phyloP scores from a whole-genome alignment of 169 alveolate species.

The Plasmodium reichenowi region DNA sequence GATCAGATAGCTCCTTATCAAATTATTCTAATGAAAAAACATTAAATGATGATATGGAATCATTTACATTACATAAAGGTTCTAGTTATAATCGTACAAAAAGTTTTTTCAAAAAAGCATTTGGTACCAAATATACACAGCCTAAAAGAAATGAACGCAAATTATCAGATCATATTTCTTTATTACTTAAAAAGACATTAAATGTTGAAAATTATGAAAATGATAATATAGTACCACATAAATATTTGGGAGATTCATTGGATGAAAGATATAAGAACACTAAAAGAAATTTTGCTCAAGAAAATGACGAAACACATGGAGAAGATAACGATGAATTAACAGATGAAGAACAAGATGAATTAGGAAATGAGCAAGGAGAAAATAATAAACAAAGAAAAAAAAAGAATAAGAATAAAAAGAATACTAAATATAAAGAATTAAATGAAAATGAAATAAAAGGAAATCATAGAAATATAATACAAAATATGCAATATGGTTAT shows the following conservation, averaged over 20 bases:
- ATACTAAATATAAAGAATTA: background rate
- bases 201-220: slow-evolving; percentile 14
- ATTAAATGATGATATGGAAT: background rate
- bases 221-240: background rate
- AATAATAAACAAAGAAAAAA: background rate
- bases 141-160: slow-evolving; percentile 43
- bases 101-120: slow-evolving; percentile 52
- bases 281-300: background rate
- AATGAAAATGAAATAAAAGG: slow-evolving; percentile 6
- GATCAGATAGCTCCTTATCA: slow-evolving; percentile 19
- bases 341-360: background rate
- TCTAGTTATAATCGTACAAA: slow-evolving; percentile 45
- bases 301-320: background rate
- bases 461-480: background rate
- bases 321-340: slow-evolving; percentile 4
- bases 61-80: slow-evolving; percentile 4
- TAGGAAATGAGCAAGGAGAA: background rate
- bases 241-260: background rate
- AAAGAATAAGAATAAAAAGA: background rate
- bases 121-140: slow-evolving; percentile 9
- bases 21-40: slow-evolving; percentile 13
- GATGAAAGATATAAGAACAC: background rate
- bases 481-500: background rate
- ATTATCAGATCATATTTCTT: slow-evolving; percentile 64
- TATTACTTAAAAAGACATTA: slow-evolving; percentile 23